Conservation (phyloP, 192 early-diverging fungal species). For the Fimicolochytrium jonesii region DNA sequence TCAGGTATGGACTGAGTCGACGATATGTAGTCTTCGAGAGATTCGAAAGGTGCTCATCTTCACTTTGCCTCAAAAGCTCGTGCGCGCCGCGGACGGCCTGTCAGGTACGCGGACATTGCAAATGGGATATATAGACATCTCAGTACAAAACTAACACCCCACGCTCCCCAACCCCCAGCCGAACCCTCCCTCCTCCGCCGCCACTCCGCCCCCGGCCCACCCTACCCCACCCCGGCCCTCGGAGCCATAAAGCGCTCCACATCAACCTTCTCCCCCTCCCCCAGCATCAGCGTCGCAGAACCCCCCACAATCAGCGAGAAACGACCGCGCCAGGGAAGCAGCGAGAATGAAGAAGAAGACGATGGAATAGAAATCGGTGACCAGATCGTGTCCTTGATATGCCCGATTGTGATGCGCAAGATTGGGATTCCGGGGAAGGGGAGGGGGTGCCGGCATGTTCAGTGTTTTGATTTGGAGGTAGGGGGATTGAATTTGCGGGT, state of each 20-base stretch:
- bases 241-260: constrained; percentile 1
- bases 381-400: constrained; percentile 22
- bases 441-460: constrained; percentile 16
- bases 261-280: constrained; percentile 13
- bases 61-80: no score
- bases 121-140: no score
- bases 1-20: no score
- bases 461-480: constrained; percentile 28
- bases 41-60: no score
- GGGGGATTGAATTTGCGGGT: no score
- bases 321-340: background rate
- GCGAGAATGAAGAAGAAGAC: background rate
- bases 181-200: constrained; percentile 16
- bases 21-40: no score
- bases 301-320: background rate
- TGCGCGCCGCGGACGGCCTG: no score
- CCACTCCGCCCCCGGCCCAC: constrained; percentile 17
- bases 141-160: no score
- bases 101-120: no score
- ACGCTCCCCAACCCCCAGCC: background rate
- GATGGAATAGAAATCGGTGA: constrained; percentile 20
- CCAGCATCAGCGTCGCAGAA: background rate
- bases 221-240: constrained; percentile 1
- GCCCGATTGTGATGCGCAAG: constrained; percentile 9
- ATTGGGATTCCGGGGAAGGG: constrained; percentile 24